Evolutionary conservation across 106 monocot species (phyloP).

Genomic region (Gastrodia elata): DNA sequence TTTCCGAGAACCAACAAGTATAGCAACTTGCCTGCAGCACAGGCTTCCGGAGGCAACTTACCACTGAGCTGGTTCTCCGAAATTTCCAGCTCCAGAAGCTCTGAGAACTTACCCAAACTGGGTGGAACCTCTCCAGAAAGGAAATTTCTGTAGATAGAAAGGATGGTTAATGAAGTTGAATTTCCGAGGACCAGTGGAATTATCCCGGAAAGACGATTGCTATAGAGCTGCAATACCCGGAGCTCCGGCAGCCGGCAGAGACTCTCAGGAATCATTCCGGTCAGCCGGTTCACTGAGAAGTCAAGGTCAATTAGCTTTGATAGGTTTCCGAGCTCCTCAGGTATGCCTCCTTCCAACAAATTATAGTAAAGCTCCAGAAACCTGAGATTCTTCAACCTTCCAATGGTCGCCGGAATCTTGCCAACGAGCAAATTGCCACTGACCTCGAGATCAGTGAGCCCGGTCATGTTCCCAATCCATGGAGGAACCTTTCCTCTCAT

Average conservation of each 20-base stretch:
- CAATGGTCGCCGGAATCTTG: conserved; percentile 58
- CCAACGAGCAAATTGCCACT: conserved; percentile 63
- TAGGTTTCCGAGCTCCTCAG: conserved; percentile 72
- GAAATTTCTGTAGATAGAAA: conserved; percentile 67
- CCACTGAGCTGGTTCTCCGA: conserved; percentile 75
- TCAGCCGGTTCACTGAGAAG: conserved; percentile 58
- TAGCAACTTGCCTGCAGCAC: conserved; percentile 39
- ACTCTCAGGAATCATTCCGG: conserved; percentile 49
- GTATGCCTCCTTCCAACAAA: conserved; percentile 45
- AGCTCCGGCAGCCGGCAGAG: conserved; percentile 48
- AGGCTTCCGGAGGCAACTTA: conserved; percentile 41
- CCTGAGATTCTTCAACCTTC: conserved; percentile 48
- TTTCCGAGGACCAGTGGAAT: conserved; percentile 59
- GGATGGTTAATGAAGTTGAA: conserved; percentile 52
- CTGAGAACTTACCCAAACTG: conserved; percentile 50
- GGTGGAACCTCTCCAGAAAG: conserved; percentile 60
- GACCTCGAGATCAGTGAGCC: conserved; percentile 68
- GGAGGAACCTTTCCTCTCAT: conserved; percentile 57
- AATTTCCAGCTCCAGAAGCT: conserved; percentile 52
- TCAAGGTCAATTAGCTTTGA: conserved; percentile 58
- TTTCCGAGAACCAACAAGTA: conserved; percentile 69
- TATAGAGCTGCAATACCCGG: conserved; percentile 60
- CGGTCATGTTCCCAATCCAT: conserved; percentile 93
- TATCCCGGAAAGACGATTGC: conserved; percentile 57
- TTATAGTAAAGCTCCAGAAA: conserved; percentile 87